These are phyloP conservation scores for Hortiboletus flavorubellus DNA, from an alignment of 768 basidiomycete species.

Conservation along the genomic window DNA sequence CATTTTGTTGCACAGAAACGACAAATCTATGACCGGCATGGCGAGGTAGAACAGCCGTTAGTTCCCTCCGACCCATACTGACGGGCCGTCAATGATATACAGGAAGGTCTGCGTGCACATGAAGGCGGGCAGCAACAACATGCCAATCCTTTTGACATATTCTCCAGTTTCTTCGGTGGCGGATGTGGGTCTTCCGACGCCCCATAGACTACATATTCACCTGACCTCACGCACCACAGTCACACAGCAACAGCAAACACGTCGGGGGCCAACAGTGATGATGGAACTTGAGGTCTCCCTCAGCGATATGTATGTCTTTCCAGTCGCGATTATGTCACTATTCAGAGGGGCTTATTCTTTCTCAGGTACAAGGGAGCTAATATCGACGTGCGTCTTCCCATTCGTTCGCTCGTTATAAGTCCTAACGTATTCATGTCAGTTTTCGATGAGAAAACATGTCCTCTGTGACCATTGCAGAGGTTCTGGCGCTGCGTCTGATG, in stretches of 20 bases:
- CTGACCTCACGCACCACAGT: slow-evolving; percentile 13
- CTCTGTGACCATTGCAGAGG: slow-evolving; percentile 98
- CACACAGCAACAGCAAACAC: slow-evolving; percentile 53
- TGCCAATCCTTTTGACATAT: slow-evolving; percentile 92
- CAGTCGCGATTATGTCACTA: not conserved
- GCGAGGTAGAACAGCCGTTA: slow-evolving; percentile 53
- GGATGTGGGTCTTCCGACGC: slow-evolving; percentile 51
- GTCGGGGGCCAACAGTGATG: slow-evolving; percentile 71
- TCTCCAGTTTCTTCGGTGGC: slow-evolving; percentile 87
- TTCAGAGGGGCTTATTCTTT: slow-evolving; percentile 2
- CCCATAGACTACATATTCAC: not conserved
- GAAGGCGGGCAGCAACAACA: slow-evolving; percentile 77
- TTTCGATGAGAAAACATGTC: slow-evolving; percentile 87
- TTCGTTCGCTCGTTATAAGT: not conserved
- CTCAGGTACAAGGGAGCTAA: slow-evolving; percentile 77
- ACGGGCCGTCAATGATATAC: slow-evolving; percentile 11
- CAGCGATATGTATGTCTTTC: slow-evolving; percentile 65
- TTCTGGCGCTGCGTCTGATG: slow-evolving; percentile 85
- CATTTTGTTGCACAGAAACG: slow-evolving; percentile 60
- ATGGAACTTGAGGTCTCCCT: slow-evolving; percentile 85
- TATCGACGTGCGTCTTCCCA: slow-evolving; percentile 61
- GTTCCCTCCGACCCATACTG: not conserved
- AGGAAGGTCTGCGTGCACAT: slow-evolving; percentile 91
- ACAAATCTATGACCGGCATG: slow-evolving; percentile 90
- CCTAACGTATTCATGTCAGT: slow-evolving; percentile 45